A percentile compares a stretch with the other conserved stretches of the same genome.
Conservation (phyloP, 78 protist species). For the Protostelium mycophagum region DNA sequence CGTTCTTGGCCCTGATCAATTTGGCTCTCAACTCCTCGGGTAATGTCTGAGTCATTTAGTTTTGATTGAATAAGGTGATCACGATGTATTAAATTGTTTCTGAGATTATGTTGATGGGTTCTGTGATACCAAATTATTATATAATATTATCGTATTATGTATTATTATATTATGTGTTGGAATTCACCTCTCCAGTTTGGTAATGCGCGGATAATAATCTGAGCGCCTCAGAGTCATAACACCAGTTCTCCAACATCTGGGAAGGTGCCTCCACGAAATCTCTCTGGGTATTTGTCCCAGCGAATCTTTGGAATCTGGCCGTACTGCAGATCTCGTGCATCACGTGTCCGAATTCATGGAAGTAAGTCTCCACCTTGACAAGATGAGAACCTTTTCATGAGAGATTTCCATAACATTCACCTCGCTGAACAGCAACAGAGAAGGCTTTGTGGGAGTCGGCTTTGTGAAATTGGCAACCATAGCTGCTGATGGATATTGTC, state of each 20-base stretch:
- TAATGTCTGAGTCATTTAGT: conserved; percentile 16
- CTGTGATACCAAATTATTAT: no score
- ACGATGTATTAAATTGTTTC: not conserved
- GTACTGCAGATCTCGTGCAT: conserved; percentile 24
- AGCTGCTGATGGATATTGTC: conserved; percentile 19
- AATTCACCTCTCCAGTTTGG: conserved; percentile 11
- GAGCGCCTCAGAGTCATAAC: conserved; percentile 58
- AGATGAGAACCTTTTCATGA: conserved; percentile 1
- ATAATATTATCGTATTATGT: no score
- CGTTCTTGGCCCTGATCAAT: conserved; percentile 18
- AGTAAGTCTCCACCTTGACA: conserved; percentile 54
- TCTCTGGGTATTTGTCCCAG: conserved; percentile 62
- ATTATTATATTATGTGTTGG: no score
- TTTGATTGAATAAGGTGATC: no score
- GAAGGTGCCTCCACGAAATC: conserved; percentile 69
- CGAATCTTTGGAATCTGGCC: conserved; percentile 18
- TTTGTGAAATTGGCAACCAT: conserved; percentile 53
- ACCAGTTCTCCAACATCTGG: conserved; percentile 70
- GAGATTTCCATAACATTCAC: not conserved
- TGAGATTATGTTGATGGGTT: not conserved
- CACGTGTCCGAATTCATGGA: conserved; percentile 70
- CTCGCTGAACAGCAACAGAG: conserved; percentile 21
- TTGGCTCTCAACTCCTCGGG: conserved; percentile 24
- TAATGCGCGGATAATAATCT: conserved; percentile 34
- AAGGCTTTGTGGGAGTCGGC: conserved; percentile 45